Percentiles rank a stretch among this genome's conserved stretches.
Evolutionary conservation across 192 early-diverging fungal species (phyloP).

Genomic region (Coemansia erecta): DNA sequence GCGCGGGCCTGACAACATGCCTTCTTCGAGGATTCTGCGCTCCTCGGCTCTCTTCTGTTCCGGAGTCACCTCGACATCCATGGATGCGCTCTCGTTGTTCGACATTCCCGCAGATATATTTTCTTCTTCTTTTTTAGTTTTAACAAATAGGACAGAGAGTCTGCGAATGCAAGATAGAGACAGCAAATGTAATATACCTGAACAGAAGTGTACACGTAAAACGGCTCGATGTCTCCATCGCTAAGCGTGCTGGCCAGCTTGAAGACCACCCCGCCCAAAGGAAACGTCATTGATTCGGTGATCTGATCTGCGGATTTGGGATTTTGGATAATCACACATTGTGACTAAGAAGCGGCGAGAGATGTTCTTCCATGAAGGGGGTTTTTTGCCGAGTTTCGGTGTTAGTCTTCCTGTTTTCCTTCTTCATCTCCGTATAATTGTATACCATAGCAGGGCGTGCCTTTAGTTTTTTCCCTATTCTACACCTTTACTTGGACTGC

Average conservation of each 20-base stretch:
- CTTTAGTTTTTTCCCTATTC: neutral
- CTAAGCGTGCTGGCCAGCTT: too few species aligned
- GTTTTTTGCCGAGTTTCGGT: too few species aligned
- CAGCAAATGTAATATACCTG: neutral
- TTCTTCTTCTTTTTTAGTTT: neutral
- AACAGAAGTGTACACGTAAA: too few species aligned
- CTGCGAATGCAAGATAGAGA: conserved; percentile 1
- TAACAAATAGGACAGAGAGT: neutral
- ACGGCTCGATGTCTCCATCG: neutral
- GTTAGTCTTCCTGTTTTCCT: too few species aligned
- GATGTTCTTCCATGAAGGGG: too few species aligned
- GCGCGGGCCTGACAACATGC: conserved; percentile 16
- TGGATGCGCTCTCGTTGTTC: conserved; percentile 23
- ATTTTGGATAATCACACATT: conserved; percentile 8
- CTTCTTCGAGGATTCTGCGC: conserved; percentile 47
- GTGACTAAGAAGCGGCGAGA: neutral
- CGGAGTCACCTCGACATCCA: conserved; percentile 43
- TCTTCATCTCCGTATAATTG: neutral
- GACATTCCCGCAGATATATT: conserved; percentile 17
- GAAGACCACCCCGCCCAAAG: neutral
- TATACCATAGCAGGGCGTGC: neutral
- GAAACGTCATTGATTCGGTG: conserved; percentile 35
- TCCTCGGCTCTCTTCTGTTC: conserved; percentile 49
- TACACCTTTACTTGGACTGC: neutral
- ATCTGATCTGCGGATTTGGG: conserved; percentile 26